Base-by-base conservation (phyloP, 139 green algal species). In the Gonium pectorale region DNA sequence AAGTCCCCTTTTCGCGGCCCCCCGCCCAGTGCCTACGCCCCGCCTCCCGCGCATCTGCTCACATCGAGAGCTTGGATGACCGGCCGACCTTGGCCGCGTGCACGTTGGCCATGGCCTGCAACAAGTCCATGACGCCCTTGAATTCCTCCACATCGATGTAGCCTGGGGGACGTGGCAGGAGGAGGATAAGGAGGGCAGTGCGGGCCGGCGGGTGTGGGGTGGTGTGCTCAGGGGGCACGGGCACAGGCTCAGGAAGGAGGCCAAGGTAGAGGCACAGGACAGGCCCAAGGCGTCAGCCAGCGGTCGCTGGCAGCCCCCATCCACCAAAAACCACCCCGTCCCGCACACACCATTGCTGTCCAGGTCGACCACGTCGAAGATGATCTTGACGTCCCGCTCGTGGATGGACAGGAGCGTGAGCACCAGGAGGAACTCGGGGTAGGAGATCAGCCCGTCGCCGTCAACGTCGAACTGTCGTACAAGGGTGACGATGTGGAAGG, bases 371-470 rank as follows among this genome's bases (percentile, higher is more conserved):
- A 97, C 88, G 19, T 90, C 69, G 82, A 97, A 97, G 0, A 93
- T 90, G 33, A 91, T 83, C 24, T 86, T 54, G 9, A 93, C 87
- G 62, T 95, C 89, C 63, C 86, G 81, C 75, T 87, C 46, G 22
- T 89, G 91, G 27, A 96, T 94, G 81, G 82, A 75, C 66, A 96
- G 60, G 71, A 97, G 85, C 52, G 91, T 94, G 9, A 95, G 75
- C 60, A 98, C 81, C 22, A 98, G 87, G 44, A 96, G 82, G 86
- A 94, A 98, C 89, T 98, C 95, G n/a, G 86, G 44, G 81, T 94
- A 97, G 56, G 64, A 90, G 11, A 98, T 90, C 6, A 87, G 27
- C 17, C 92, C 92, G 68, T 95, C 90, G 0, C 90, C 87, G 73
- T 97, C 89, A 13, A 94, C 69, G 82, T 97, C 94, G 85, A 97